These are phyloP conservation scores for Tylopilus subfusipes DNA, from an alignment of 768 basidiomycete genomes.

Conservation along the genomic window DNA sequence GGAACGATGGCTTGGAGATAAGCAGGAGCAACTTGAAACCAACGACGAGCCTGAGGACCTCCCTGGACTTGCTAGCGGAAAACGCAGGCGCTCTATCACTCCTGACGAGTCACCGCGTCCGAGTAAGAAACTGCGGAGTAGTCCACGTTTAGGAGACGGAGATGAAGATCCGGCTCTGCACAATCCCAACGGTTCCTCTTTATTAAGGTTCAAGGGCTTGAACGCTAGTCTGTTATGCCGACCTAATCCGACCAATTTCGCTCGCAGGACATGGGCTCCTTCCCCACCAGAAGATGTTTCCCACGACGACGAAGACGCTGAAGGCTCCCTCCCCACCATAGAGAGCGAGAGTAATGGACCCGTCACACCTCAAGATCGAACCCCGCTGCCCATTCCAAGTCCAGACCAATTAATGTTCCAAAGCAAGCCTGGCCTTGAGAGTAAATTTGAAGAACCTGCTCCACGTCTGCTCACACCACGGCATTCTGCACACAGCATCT, in stretches of 20 bases:
- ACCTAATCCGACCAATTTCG: constrained; percentile 61
- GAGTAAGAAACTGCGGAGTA: constrained; percentile 26
- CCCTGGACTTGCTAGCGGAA: constrained; percentile 16
- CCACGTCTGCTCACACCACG: constrained; percentile 25
- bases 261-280: constrained; percentile 54
- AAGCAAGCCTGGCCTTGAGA: constrained; percentile 14
- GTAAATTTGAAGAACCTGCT: constrained; percentile 21
- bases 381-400: constrained; percentile 39
- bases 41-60: constrained; percentile 11
- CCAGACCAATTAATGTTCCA: constrained; percentile 28
- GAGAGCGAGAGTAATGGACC: constrained; percentile 51
- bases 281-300: constrained; percentile 35
- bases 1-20: constrained; percentile 35
- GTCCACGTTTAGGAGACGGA: constrained; percentile 17
- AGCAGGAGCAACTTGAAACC: constrained; percentile 17
- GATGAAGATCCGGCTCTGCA: constrained; percentile 30
- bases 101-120: constrained; percentile 26
- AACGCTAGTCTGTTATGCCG: constrained; percentile 50
- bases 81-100: constrained; percentile 21
- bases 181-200: constrained; percentile 23
- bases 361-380: constrained; percentile 56
- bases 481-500: constrained; percentile 20
- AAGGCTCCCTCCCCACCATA: constrained; percentile 32
- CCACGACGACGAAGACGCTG: constrained; percentile 30
- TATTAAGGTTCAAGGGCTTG: constrained; percentile 30